Evolutionary conservation across 495 filamentous ascomycete genomes (phyloP), one percentile per base, ranked within the genome.

Genomic region (Tuber microsphaerosporum): DNA sequence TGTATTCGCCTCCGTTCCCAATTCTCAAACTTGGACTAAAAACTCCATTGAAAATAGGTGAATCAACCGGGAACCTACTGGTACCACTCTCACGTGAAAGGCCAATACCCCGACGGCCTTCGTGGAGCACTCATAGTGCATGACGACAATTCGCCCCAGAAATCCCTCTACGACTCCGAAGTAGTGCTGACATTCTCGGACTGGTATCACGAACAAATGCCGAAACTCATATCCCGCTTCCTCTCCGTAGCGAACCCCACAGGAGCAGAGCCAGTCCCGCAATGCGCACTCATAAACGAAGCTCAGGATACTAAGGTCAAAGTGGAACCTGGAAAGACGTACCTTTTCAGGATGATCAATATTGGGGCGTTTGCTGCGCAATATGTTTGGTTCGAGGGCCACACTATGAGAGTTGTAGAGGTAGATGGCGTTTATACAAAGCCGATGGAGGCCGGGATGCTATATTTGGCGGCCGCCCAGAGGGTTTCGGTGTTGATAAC

Each of bases 31-130:
- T 48, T 74, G n/a, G 73, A 44, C 77, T 83, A 26, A 83, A 61
- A 31, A 76, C 80, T 71, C 73, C 20, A 26, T 26, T n/a, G 26
- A 2, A 14, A 71, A 9, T 81, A 92, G 84, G 81, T 88, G 31
- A 85, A 91, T 75, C 90, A 93, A 82, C 88, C 88, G 17, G 92
- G 92, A 43, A 92, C 91, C 0, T 94, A 92, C 83, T 94, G 92
- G 92, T 94, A 94, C 79, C 92, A 94, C 82, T 92, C 90, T 19
- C 92, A 94, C 79, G 86, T 86, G 26, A 84, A 85, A 68, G 87
- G 85, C 9, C 91, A 92, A 81, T 93, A 93, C 72, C 90, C 92
- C 2, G 92, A 95, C 82, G 92, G 92, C 43, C 86, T 92, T 45
- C 87, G 91, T 69, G 91, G 90, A 1, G 88, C 92, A 0, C 82